Evolutionary conservation across 345 rosid genomes (phyloP).

Genomic region (Pistacia integerrima): DNA sequence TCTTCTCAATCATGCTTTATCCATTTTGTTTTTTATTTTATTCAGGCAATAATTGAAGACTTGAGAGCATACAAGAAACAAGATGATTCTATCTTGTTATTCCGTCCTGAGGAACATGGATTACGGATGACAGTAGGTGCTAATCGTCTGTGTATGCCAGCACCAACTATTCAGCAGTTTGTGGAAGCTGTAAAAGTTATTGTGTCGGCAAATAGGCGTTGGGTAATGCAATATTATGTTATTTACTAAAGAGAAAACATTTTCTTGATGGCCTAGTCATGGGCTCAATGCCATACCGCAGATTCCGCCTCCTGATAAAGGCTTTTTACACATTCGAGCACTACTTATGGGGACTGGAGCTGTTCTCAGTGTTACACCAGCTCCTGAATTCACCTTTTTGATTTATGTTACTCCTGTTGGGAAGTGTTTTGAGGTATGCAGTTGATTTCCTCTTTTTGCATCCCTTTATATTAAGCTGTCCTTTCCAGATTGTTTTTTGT

Average conservation of each 20-base stretch:
- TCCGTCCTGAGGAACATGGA: slow-evolving; percentile 34
- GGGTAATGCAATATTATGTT: slow-evolving; percentile 29
- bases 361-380: slow-evolving; percentile 27
- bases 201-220: slow-evolving; percentile 28
- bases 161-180: slow-evolving; percentile 35
- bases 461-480: too few species aligned
- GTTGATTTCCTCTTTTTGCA: slow-evolving; percentile 5
- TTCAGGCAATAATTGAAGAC: slow-evolving; percentile 35
- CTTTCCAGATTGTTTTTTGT: not conserved
- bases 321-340: slow-evolving; percentile 32
- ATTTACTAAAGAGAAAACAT: slow-evolving; percentile 13
- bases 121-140: slow-evolving; percentile 34
- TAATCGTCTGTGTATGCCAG: slow-evolving; percentile 36
- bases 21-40: not conserved
- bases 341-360: slow-evolving; percentile 35
- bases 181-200: slow-evolving; percentile 36
- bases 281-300: slow-evolving; percentile 13
- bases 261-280: not conserved
- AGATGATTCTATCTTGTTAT: slow-evolving; percentile 31
- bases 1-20: not conserved
- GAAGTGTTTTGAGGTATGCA: slow-evolving; percentile 31
- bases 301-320: slow-evolving; percentile 36
- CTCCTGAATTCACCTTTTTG: slow-evolving; percentile 33
- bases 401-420: slow-evolving; percentile 31
- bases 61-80: slow-evolving; percentile 36